These are phyloP conservation scores for Alternaria alternata DNA, from an alignment of 2,329 filamentous ascomycete genomes.

Conservation along the genomic window DNA sequence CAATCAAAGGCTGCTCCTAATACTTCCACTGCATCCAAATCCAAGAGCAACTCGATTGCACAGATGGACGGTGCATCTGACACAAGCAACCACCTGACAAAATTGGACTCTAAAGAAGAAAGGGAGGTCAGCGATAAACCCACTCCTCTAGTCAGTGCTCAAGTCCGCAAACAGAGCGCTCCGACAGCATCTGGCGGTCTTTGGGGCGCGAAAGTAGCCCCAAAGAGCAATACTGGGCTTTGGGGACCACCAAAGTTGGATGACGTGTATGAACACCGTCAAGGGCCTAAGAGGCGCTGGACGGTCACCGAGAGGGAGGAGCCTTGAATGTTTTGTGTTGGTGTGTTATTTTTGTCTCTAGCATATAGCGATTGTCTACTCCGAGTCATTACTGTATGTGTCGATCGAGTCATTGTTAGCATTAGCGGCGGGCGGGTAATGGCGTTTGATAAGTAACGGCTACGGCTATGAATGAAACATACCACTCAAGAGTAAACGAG, in stretches of 20 bases:
- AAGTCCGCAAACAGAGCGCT: conserved; percentile 27
- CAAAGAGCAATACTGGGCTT: conserved; percentile 46
- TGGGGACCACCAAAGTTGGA: conserved; percentile 53
- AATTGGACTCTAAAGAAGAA: conserved; percentile 37
- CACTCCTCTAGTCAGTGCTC: conserved; percentile 35
- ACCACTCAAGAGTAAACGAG: not conserved
- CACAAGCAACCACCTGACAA: conserved; percentile 16
- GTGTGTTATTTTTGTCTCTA: not conserved
- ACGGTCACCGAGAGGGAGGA: conserved; percentile 51
- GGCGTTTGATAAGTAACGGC: conserved; percentile 1
- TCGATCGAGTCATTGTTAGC: not conserved
- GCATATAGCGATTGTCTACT: not conserved
- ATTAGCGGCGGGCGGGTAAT: conserved; percentile 1
- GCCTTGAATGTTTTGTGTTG: not conserved
- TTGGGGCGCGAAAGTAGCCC: conserved; percentile 35
- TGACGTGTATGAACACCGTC: conserved; percentile 48
- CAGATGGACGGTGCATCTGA: conserved; percentile 16
- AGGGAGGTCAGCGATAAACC: conserved; percentile 42
- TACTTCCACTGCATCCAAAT: conserved; percentile 16
- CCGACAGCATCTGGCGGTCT: conserved; percentile 27
- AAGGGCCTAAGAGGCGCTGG: conserved; percentile 55
- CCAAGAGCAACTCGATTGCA: conserved; percentile 10
- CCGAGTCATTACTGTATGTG: not conserved
- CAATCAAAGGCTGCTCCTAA: conserved; percentile 21
- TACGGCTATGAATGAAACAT: conserved; percentile 1